Conservation (phyloP, 306 rosid species). For the Echinosophora koreensis region DNA sequence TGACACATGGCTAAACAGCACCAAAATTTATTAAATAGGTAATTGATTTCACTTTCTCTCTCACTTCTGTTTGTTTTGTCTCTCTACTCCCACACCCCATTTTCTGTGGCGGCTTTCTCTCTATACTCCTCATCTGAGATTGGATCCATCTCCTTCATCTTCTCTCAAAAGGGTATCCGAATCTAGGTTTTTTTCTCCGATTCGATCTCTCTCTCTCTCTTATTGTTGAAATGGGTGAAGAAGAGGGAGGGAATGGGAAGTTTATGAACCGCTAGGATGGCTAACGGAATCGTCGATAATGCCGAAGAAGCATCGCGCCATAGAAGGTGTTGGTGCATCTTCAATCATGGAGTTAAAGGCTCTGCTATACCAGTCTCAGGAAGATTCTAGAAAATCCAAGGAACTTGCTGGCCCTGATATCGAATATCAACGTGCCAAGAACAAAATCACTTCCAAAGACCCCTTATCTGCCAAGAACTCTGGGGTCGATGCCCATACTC, state of each 20-base stretch:
- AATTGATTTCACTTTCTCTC: too few relatives aligned
- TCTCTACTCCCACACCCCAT: too few relatives aligned
- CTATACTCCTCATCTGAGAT: too few relatives aligned
- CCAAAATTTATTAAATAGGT: too few relatives aligned
- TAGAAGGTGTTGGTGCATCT: conserved; percentile 88
- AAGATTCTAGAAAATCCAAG: conserved; percentile 77
- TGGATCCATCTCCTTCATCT: too few relatives aligned
- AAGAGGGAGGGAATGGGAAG: conserved; percentile 51
- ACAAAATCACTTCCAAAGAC: conserved; percentile 56
- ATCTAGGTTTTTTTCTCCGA: too few relatives aligned
- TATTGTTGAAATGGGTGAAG: conserved; percentile 52
- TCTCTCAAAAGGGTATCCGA: too few relatives aligned
- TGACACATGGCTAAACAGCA: too few relatives aligned
- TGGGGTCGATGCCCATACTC: conserved; percentile 86
- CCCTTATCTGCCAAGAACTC: conserved; percentile 70
- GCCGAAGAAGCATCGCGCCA: conserved; percentile 94
- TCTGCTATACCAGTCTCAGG: conserved; percentile 86
- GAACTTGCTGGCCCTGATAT: conserved; percentile 66
- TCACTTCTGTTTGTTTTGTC: too few relatives aligned
- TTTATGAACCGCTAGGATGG: conserved; percentile 93
- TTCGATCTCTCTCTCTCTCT: too few relatives aligned
- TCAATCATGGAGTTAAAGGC: conserved; percentile 92
- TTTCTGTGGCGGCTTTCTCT: too few relatives aligned
- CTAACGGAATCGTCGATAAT: conserved; percentile 93
- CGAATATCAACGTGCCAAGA: conserved; percentile 87